phyloP scores from a whole-genome alignment of 176 grass and related monocot species.

The Secale cereale region DNA sequence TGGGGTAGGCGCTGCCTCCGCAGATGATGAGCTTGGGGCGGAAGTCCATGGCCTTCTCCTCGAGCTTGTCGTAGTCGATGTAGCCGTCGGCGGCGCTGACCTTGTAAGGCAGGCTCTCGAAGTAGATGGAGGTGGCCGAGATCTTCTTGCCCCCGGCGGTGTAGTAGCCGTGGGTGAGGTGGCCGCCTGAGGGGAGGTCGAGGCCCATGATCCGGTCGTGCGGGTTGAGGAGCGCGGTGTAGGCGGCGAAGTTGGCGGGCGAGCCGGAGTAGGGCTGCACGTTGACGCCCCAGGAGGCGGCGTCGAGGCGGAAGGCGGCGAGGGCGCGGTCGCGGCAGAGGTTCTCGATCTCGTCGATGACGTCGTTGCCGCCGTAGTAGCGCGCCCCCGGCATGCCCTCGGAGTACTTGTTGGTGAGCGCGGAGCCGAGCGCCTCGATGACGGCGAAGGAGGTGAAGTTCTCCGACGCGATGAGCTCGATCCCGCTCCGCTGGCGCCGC shows the following conservation, averaged over 20 bases:
- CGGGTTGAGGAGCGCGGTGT: constrained; percentile 91
- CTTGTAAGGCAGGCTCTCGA: constrained; percentile 94
- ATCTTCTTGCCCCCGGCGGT: constrained; percentile 95
- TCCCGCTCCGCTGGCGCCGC: constrained; percentile 81
- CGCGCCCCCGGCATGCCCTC: constrained; percentile 91
- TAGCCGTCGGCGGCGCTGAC: constrained; percentile 63
- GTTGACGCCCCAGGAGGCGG: constrained; percentile 83
- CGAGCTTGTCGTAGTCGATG: constrained; percentile 94
- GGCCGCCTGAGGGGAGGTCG: constrained; percentile 83
- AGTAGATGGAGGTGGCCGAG: constrained; percentile 98
- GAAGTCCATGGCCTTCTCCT: constrained; percentile 99
- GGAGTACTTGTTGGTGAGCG: constrained; percentile 99
- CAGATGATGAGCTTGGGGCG: constrained; percentile 99
- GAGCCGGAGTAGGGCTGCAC: constrained; percentile 98
- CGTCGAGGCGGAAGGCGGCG: constrained; percentile 64
- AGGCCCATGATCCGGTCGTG: constrained; percentile 99
- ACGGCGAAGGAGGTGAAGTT: constrained; percentile 98
- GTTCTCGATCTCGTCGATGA: constrained; percentile 94
- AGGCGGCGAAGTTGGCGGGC: constrained; percentile 98
- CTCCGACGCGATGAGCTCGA: constrained; percentile 99
- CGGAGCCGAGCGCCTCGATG: constrained; percentile 87
- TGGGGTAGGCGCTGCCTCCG: constrained; percentile 92
- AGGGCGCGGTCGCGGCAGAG: constrained; percentile 86
- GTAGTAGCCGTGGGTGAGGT: constrained; percentile 97
- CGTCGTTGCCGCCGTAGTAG: constrained; percentile 96